These are phyloP conservation scores for Coccomyxa sp. DNA, from an alignment of 139 green algal genomes.

Conservation along the genomic window DNA sequence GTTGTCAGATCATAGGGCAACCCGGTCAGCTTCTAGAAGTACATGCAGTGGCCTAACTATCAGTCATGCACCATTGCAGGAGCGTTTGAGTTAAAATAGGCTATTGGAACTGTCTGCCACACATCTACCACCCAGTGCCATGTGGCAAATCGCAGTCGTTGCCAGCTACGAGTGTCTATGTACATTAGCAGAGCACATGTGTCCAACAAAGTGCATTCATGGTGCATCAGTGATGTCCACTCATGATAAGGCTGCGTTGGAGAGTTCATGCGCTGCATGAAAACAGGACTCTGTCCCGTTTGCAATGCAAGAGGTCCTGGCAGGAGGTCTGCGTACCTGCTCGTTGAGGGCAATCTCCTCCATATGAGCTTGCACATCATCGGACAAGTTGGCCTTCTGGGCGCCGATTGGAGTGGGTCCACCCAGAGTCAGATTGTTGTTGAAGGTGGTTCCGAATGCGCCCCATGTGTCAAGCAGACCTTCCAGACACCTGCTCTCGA, in stretches of 20 bases:
- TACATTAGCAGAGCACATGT: too few relatives aligned
- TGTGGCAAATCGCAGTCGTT: too few relatives aligned
- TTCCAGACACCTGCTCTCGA: constrained; percentile 29
- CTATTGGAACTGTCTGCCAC: not conserved
- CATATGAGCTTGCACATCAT: constrained; percentile 6
- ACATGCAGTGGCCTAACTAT: not conserved
- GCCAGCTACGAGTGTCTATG: too few relatives aligned
- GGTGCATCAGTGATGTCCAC: too few relatives aligned
- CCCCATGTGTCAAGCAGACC: constrained; percentile 36
- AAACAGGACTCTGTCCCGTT: not conserved
- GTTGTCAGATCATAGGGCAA: not conserved
- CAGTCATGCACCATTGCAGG: not conserved
- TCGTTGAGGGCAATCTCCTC: constrained; percentile 35
- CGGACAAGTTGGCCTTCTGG: constrained; percentile 28
- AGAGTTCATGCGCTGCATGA: not conserved
- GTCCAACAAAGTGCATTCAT: too few relatives aligned
- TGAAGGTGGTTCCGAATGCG: constrained; percentile 33
- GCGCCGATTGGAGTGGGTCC: constrained; percentile 27
- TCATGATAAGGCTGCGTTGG: too few relatives aligned
- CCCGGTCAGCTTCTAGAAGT: not conserved
- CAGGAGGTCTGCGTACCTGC: constrained; percentile 4
- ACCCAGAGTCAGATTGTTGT: constrained; percentile 10
- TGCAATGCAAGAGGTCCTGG: not conserved
- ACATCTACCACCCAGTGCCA: too few relatives aligned
- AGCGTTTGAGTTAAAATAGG: not conserved